Evolutionary conservation across 805 yeast species (phyloP).

Genomic region (Teunomyces kruisii): DNA sequence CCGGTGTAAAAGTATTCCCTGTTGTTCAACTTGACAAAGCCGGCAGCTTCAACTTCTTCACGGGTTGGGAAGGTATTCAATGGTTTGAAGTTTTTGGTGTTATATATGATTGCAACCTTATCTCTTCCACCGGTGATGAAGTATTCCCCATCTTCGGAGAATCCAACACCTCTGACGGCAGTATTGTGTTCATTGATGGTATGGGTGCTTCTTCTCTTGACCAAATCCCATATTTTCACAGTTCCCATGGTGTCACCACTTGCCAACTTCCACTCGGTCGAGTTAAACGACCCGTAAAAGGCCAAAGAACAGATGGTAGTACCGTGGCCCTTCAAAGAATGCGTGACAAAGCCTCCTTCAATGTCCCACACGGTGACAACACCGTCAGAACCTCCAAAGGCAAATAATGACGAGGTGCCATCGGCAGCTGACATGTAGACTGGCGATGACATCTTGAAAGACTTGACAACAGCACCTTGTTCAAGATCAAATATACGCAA

Average conservation of each 20-base stretch:
- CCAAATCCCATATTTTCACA: constrained; percentile 63
- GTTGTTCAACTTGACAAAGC: constrained; percentile 45
- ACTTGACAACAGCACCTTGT: constrained; percentile 41
- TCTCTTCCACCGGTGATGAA: constrained; percentile 90
- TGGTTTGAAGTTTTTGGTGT: constrained; percentile 46
- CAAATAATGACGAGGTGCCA: constrained; percentile 77
- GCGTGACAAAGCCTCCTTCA: constrained; percentile 84
- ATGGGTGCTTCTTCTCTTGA: constrained; percentile 65
- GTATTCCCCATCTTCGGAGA: constrained; percentile 49
- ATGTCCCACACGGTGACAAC: constrained; percentile 89
- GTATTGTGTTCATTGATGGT: constrained; percentile 73
- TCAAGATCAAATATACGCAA: constrained; percentile 62
- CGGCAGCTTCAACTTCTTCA: constrained; percentile 72
- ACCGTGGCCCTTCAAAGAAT: constrained; percentile 90
- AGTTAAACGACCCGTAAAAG: constrained; percentile 72
- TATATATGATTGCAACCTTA: constrained; percentile 64
- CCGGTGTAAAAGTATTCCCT: constrained; percentile 59
- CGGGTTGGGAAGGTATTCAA: constrained; percentile 67
- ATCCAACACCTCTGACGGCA: constrained; percentile 84
- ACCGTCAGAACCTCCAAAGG: constrained; percentile 96
- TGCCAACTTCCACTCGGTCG: constrained; percentile 71
- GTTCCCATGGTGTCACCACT: constrained; percentile 65
- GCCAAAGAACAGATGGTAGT: constrained; percentile 74
- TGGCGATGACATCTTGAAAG: constrained; percentile 70
- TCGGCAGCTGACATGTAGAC: constrained; percentile 78